phyloP scores from a whole-genome alignment of 768 basidiomycete genomes.

The Suillus placidus region DNA sequence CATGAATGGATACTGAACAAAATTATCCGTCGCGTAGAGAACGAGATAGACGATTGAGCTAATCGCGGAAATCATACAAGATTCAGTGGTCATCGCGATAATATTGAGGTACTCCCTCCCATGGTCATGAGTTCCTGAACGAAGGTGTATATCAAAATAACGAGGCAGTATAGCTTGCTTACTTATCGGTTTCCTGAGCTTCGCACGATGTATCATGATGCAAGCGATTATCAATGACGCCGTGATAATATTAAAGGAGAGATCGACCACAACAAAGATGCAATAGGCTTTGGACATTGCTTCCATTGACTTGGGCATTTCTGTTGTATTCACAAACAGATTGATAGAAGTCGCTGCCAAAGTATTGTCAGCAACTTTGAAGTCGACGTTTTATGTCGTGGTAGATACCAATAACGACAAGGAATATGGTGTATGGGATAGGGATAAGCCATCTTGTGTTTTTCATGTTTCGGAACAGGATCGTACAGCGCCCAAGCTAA shows the following conservation, averaged over 20 bases:
- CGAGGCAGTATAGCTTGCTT: not conserved
- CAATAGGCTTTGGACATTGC: not conserved
- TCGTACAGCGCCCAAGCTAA: slow-evolving; percentile 3
- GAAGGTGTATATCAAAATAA: not conserved
- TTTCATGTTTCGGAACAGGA: not conserved
- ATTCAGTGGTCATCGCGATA: slow-evolving; percentile 6
- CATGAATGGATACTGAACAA: slow-evolving; percentile 12
- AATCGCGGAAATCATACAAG: slow-evolving; percentile 10
- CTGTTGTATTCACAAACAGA: not conserved
- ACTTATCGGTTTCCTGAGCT: not conserved
- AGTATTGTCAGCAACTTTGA: not conserved
- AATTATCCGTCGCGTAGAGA: slow-evolving; percentile 1
- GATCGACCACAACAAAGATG: not conserved
- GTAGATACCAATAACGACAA: slow-evolving; percentile 6
- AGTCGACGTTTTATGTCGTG: not conserved
- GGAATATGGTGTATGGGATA: not conserved
- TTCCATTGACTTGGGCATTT: not conserved
- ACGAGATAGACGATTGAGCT: slow-evolving; percentile 9
- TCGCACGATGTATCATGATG: slow-evolving; percentile 1
- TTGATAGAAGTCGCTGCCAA: not conserved
- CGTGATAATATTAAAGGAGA: slow-evolving; percentile 2
- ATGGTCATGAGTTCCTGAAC: not conserved
- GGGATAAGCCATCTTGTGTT: slow-evolving; percentile 3
- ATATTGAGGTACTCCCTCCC: slow-evolving; percentile 6
- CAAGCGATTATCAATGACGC: not conserved